These are phyloP conservation scores for Fusarium compactum DNA, from an alignment of 2,329 filamentous ascomycete species.

Conservation along the genomic window DNA sequence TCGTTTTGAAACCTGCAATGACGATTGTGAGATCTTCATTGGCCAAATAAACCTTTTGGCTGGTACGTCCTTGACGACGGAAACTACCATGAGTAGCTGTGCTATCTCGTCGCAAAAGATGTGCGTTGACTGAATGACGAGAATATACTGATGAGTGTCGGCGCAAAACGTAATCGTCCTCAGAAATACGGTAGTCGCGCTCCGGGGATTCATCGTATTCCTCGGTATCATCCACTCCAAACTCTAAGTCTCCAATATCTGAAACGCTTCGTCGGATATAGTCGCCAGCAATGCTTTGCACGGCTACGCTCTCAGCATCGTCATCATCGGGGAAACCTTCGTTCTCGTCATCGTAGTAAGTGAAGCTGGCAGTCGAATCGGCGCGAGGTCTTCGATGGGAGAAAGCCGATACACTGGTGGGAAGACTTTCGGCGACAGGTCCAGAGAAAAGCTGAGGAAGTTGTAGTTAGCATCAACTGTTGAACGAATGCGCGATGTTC, in stretches of 20 bases:
- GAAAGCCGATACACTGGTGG: slow-evolving; percentile 92
- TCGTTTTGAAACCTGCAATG: slow-evolving; percentile 90
- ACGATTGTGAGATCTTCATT: slow-evolving; percentile 96
- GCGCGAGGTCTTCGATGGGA: slow-evolving; percentile 83
- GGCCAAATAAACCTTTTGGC: slow-evolving; percentile 91
- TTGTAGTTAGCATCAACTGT: slow-evolving; percentile 2
- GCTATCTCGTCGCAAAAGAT: slow-evolving; percentile 79
- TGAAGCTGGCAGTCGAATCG: slow-evolving; percentile 89
- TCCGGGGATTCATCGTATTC: slow-evolving; percentile 57
- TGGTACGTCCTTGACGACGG: slow-evolving; percentile 72
- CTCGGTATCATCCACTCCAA: slow-evolving; percentile 56
- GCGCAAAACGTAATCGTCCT: slow-evolving; percentile 63
- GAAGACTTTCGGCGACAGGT: slow-evolving; percentile 94
- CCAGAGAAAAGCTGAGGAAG: slow-evolving; percentile 80
- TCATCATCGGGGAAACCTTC: slow-evolving; percentile 53
- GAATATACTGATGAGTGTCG: slow-evolving; percentile 73
- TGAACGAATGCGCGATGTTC: neutral
- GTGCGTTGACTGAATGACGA: slow-evolving; percentile 67
- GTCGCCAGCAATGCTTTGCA: slow-evolving; percentile 41
- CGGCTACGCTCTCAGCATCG: slow-evolving; percentile 49
- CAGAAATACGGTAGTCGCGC: slow-evolving; percentile 55
- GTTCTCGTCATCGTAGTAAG: slow-evolving; percentile 81
- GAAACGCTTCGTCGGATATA: slow-evolving; percentile 50
- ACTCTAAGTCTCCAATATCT: slow-evolving; percentile 56
- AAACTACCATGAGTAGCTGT: slow-evolving; percentile 75